Evolutionary conservation across 345 rosid genomes (phyloP).

Genomic region (Mercurialis annua): DNA sequence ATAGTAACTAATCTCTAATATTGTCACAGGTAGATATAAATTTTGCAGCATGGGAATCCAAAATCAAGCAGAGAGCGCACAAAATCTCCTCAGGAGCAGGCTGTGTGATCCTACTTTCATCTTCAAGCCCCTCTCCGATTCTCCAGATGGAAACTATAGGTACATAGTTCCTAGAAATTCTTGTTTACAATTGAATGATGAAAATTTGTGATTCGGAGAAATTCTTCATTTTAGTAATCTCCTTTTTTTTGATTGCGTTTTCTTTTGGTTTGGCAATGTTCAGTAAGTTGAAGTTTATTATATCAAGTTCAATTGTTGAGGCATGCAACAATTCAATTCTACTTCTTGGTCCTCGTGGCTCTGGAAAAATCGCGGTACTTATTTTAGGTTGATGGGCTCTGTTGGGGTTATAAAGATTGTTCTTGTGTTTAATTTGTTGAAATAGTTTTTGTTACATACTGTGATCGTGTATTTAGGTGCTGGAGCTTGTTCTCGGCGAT

Average conservation of each 20-base stretch:
- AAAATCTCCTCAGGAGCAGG: conserved; percentile 52
- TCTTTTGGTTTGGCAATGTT: conserved; percentile 8
- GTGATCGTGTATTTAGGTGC: conserved; percentile 42
- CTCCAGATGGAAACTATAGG: conserved; percentile 84
- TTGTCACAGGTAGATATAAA: background rate
- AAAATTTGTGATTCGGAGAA: background rate
- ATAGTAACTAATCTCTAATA: too few relatives aligned
- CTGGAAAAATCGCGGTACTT: conserved; percentile 75
- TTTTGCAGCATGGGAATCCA: conserved; percentile 14
- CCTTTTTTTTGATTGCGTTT: background rate
- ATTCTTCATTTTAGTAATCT: background rate
- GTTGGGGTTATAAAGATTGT: background rate
- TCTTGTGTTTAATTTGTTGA: background rate
- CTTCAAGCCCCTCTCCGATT: conserved; percentile 53
- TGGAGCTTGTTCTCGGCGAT: conserved; percentile 80
- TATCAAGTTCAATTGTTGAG: conserved; percentile 72
- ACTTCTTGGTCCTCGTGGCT: conserved; percentile 92
- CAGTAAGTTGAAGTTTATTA: conserved; percentile 73
- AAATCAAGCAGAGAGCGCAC: conserved; percentile 20
- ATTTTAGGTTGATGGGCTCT: background rate
- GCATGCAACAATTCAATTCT: conserved; percentile 86
- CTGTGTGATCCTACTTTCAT: conserved; percentile 63
- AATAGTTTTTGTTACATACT: background rate
- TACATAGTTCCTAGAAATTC: conserved; percentile 13
- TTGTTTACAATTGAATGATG: background rate